Evolutionary conservation across 1,139 yeast genomes (phyloP).

Genomic region (Sugiyamaella xylanicola): DNA sequence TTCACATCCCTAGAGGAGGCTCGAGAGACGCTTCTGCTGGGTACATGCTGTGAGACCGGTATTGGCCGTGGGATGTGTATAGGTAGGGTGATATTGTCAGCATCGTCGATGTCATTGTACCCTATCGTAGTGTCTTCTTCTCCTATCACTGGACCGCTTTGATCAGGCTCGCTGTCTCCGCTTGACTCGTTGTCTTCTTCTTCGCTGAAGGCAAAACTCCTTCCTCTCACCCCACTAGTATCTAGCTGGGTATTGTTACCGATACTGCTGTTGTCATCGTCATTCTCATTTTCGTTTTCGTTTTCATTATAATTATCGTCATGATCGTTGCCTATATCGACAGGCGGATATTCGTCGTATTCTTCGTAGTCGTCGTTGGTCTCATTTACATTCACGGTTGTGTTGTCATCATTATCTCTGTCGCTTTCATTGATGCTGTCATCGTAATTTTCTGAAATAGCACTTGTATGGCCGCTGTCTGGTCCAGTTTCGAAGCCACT

Average conservation of each 20-base stretch:
- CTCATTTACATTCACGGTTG: constrained; percentile 2
- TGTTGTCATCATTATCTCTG: not conserved
- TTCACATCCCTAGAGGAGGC: not conserved
- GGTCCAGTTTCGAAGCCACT: too few relatives aligned
- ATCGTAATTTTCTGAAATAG: not conserved
- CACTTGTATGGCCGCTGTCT: too few relatives aligned
- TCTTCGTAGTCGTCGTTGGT: constrained; percentile 14
- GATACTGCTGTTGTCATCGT: too few relatives aligned
- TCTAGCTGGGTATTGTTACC: too few relatives aligned
- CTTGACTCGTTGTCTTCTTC: too few relatives aligned
- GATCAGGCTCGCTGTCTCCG: not conserved
- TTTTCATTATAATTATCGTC: not conserved
- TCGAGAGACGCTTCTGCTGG: not conserved
- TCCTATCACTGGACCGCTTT: constrained; percentile 13
- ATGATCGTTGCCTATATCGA: not conserved
- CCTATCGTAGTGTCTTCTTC: constrained; percentile 9
- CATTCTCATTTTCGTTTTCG: not conserved
- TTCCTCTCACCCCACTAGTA: too few relatives aligned
- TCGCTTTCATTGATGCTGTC: not conserved
- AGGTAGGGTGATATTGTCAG: constrained; percentile 6
- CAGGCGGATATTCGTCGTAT: not conserved
- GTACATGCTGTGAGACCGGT: not conserved
- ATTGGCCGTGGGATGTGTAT: not conserved
- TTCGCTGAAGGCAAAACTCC: too few relatives aligned
- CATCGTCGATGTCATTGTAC: constrained; percentile 10